These are phyloP conservation scores for Talaromyces pinophilus DNA, from an alignment of 2,329 filamentous ascomycete genomes.

Conservation along the genomic window DNA sequence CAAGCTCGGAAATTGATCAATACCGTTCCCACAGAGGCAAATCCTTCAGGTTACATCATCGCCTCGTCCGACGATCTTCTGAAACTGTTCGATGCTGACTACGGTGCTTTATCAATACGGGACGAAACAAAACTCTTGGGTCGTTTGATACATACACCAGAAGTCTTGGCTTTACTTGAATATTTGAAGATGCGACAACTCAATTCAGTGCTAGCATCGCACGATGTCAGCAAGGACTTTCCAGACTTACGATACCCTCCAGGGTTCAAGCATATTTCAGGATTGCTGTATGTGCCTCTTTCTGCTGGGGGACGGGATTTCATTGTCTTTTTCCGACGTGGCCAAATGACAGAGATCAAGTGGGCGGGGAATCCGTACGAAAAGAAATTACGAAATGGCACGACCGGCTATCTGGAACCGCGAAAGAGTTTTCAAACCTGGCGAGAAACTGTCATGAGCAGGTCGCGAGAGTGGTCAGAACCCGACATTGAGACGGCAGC, in stretches of 20 bases:
- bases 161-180: constrained; percentile 79
- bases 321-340: constrained; percentile 85
- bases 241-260: constrained; percentile 77
- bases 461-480: constrained; percentile 84
- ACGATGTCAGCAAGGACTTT: constrained; percentile 74
- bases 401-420: constrained; percentile 70
- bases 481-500: constrained; percentile 87
- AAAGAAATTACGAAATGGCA: constrained; percentile 71
- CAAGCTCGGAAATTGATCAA: constrained; percentile 88
- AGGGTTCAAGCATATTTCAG: constrained; percentile 75
- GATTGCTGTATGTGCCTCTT: constrained; percentile 77
- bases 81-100: constrained; percentile 83
- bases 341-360: constrained; percentile 73
- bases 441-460: constrained; percentile 78
- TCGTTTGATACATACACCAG: constrained; percentile 71
- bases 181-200: constrained; percentile 76
- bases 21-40: constrained; percentile 75
- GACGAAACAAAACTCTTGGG: constrained; percentile 90
- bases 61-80: constrained; percentile 84
- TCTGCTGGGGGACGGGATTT: constrained; percentile 77
- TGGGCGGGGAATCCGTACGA: constrained; percentile 89
- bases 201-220: constrained; percentile 73
- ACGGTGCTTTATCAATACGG: constrained; percentile 77
- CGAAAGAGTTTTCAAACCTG: constrained; percentile 76
- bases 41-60: constrained; percentile 86